phyloP scores from a whole-genome alignment of 176 grass and related monocot genomes.

The Musa troglodytarum region DNA sequence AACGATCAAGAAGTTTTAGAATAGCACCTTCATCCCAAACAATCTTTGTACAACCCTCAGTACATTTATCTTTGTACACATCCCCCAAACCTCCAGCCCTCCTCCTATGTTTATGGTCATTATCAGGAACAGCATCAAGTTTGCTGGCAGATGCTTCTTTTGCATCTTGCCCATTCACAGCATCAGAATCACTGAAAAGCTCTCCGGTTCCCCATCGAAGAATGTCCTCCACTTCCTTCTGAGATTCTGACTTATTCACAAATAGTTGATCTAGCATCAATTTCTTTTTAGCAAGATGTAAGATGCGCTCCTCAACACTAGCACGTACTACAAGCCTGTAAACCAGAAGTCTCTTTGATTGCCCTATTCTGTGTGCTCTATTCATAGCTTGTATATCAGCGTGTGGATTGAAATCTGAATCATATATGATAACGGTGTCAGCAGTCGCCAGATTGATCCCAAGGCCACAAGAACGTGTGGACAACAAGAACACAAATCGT shows the following conservation, averaged over 20 bases:
- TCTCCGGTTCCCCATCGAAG: conserved; percentile 95
- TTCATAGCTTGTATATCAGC: conserved; percentile 99
- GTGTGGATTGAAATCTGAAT: conserved; percentile 98
- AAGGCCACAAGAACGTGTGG: conserved; percentile 90
- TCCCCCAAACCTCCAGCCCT: conserved; percentile 82
- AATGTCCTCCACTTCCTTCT: conserved; percentile 97
- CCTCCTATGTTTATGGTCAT: conserved; percentile 71
- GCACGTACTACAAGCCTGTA: conserved; percentile 94
- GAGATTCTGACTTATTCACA: conserved; percentile 89
- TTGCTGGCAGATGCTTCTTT: conserved; percentile 48
- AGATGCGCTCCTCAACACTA: conserved; percentile 96
- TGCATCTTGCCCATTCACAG: conserved; percentile 45
- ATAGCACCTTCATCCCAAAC: conserved; percentile 95
- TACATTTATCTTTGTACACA: conserved; percentile 94
- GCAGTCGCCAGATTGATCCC: conserved; percentile 98
- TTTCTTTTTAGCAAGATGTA: conserved; percentile 97
- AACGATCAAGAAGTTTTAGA: conserved; percentile 80
- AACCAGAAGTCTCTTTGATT: conserved; percentile 91
- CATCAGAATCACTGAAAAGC: conserved; percentile 58
- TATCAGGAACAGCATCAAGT: conserved; percentile 34
- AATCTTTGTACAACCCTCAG: conserved; percentile 57
- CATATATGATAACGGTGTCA: conserved; percentile 96
- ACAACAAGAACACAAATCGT: conserved; percentile 97
- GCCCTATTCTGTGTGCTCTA: conserved; percentile 96
- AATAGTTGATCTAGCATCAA: conserved; percentile 99